Conservation (phyloP, 2,329 filamentous ascomycete species). For the Raffaelea arxii region DNA sequence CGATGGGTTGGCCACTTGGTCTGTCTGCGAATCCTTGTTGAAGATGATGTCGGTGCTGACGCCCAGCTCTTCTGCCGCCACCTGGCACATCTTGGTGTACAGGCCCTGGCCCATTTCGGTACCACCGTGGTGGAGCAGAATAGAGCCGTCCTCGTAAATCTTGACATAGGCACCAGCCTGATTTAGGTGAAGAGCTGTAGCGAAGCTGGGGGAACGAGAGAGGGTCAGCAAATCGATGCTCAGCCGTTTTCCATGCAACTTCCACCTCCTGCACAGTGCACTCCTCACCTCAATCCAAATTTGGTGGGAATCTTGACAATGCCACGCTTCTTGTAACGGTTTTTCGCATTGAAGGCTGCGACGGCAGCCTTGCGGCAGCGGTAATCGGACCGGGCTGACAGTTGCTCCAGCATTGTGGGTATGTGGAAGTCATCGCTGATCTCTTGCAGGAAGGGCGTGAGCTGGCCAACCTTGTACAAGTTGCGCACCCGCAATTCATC, state of each 20-base stretch:
- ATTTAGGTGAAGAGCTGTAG: conserved; percentile 90
- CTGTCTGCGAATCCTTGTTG: conserved; percentile 90
- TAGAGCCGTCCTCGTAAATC: conserved; percentile 89
- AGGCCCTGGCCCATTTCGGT: conserved; percentile 97
- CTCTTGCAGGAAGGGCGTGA: conserved; percentile 83
- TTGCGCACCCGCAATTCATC: conserved; percentile 79
- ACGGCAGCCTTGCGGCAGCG: conserved; percentile 57
- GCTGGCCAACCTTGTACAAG: conserved; percentile 67
- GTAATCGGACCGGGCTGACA: conserved; percentile 69
- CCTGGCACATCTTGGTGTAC: conserved; percentile 93
- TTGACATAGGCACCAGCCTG: conserved; percentile 91
- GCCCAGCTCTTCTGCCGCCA: conserved; percentile 77
- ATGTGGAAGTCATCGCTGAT: conserved; percentile 81
- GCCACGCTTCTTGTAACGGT: conserved; percentile 93
- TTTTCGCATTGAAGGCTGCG: conserved; percentile 66
- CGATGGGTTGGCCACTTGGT: conserved; percentile 88
- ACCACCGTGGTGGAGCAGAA: conserved; percentile 86
- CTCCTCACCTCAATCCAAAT: conserved; percentile 47
- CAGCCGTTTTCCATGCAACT: too few relatives aligned
- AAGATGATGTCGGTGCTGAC: conserved; percentile 73
- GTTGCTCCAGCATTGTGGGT: conserved; percentile 86
- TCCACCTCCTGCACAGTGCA: too few relatives aligned
- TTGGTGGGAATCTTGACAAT: conserved; percentile 82
- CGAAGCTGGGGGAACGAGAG: conserved; percentile 57
- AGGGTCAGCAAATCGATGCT: too few relatives aligned